phyloP scores from a whole-genome alignment of 768 basidiomycete genomes.

The Dacryopinax primogenitus region DNA sequence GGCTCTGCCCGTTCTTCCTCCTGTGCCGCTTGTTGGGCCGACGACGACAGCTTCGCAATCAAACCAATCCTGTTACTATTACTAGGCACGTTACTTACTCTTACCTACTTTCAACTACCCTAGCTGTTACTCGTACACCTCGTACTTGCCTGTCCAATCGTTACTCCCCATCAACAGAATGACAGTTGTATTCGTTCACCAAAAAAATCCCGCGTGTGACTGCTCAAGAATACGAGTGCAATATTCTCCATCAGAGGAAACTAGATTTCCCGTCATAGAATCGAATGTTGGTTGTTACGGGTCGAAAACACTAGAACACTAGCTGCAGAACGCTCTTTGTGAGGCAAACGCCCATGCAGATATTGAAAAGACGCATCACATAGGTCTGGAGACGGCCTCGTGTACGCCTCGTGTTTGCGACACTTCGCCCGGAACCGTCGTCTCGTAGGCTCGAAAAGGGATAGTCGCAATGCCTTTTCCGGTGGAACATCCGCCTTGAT shows the following conservation, averaged over 20 bases:
- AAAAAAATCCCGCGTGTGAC: neutral
- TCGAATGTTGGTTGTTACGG: neutral
- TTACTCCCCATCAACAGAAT: neutral
- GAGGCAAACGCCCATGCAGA: neutral
- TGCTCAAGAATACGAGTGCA: neutral
- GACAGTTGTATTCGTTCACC: conserved; percentile 6
- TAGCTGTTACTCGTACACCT: conserved; percentile 2
- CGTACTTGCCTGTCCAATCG: neutral
- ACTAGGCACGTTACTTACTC: neutral
- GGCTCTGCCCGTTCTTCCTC: neutral
- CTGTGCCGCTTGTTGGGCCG: conserved; percentile 6
- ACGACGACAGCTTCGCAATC: neutral
- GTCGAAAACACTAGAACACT: neutral
- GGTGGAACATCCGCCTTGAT: neutral
- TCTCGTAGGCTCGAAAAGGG: neutral
- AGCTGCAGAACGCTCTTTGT: neutral
- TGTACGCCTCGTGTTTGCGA: conserved; percentile 3
- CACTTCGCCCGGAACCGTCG: neutral
- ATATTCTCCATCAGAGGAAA: no score
- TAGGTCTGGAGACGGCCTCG: neutral
- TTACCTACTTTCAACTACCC: conserved; percentile 3
- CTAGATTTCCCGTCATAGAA: neutral
- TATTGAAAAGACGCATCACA: neutral
- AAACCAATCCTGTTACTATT: neutral
- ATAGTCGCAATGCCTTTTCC: neutral